Evolutionary conservation across 352 stramenopile genomes (phyloP).

Genomic region (Phytopythium mirpurense): DNA sequence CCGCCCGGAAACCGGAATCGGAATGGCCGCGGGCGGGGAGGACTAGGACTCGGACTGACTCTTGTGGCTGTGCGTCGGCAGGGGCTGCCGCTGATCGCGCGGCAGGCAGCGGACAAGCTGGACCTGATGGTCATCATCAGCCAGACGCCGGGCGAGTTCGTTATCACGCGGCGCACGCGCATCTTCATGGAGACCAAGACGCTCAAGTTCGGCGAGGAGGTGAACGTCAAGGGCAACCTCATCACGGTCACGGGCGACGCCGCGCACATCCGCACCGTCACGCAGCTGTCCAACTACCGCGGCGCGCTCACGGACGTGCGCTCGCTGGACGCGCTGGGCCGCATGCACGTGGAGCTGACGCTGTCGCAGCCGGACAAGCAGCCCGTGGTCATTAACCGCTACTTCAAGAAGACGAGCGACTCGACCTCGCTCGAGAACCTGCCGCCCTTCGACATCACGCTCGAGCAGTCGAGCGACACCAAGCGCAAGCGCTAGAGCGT

Average conservation of each 20-base stretch:
- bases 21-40: no score
- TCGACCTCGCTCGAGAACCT: slow-evolving; percentile 87
- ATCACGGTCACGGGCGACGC: slow-evolving; percentile 81
- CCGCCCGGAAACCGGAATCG: no score
- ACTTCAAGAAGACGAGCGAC: slow-evolving; percentile 86
- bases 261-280: slow-evolving; percentile 67
- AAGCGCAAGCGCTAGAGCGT: slow-evolving; percentile 77
- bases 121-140: slow-evolving; percentile 88
- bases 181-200: slow-evolving; percentile 90
- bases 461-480: slow-evolving; percentile 74
- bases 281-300: slow-evolving; percentile 75
- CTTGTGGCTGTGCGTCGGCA: no score
- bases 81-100: slow-evolving; percentile 79
- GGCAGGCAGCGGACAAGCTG: slow-evolving; percentile 83
- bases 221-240: slow-evolving; percentile 86
- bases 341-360: slow-evolving; percentile 80
- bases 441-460: slow-evolving; percentile 78
- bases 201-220: slow-evolving; percentile 83
- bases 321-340: slow-evolving; percentile 64
- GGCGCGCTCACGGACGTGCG: slow-evolving; percentile 71
- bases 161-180: slow-evolving; percentile 82
- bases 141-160: slow-evolving; percentile 76
- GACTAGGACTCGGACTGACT: no score
- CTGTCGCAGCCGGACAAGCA: slow-evolving; percentile 71
- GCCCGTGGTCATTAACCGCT: slow-evolving; percentile 73